phyloP scores from a whole-genome alignment of 345 rosid species.

The Gossypium sturtianum region DNA sequence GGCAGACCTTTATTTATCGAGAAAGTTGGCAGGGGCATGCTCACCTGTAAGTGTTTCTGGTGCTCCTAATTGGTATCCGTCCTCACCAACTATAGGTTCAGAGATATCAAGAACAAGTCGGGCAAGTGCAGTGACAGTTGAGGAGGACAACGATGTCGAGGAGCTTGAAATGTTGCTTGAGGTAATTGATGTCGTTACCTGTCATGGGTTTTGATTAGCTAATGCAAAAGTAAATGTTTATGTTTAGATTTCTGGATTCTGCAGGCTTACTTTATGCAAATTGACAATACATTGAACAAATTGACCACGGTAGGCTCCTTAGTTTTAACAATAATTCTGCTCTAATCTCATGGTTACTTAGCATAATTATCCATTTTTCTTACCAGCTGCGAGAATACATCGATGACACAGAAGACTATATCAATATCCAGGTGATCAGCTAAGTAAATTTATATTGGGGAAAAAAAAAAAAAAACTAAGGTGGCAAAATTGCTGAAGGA shows the following conservation, averaged over 20 bases:
- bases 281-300: conserved; percentile 51
- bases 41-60: conserved; percentile 39
- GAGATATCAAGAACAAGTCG: conserved; percentile 44
- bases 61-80: conserved; percentile 32
- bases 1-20: conserved; percentile 54
- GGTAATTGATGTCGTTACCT: conserved; percentile 23
- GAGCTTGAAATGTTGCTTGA: conserved; percentile 66
- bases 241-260: conserved; percentile 8
- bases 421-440: conserved; percentile 53
- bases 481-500: background rate
- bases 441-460: background rate
- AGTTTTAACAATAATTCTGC: conserved; percentile 1
- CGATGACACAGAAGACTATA: conserved; percentile 80
- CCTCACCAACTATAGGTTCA: conserved; percentile 37
- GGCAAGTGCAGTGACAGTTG: conserved; percentile 32
- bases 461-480: background rate
- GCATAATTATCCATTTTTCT: conserved; percentile 10
- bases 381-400: conserved; percentile 65
- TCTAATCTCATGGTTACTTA: background rate
- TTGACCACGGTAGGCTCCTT: conserved; percentile 37
- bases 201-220: background rate
- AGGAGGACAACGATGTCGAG: conserved; percentile 49
- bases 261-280: conserved; percentile 66
- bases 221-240: background rate
- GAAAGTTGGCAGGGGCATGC: conserved; percentile 30